Base-by-base conservation (phyloP, 345 rosid species). In the Citrus sp. region DNA sequence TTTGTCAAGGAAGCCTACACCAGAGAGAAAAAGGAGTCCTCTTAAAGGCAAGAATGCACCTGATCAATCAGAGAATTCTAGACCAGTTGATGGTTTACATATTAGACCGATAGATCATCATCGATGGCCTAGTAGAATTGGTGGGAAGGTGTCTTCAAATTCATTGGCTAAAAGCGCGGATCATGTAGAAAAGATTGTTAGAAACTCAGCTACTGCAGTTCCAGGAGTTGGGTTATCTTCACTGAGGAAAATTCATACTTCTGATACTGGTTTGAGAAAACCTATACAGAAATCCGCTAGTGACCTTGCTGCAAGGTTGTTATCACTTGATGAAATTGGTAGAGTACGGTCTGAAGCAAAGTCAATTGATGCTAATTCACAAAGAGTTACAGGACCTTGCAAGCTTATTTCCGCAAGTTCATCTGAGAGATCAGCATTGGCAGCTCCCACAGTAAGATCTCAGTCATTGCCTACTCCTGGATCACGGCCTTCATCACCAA, bases 1-100 rank as follows among this genome's bases (percentile, higher is more conserved):
- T 60, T 12, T 87, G 59, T 85, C 88, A 63, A 85, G 92, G 75
- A 93, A 95, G 88, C 84, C 95, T 78, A 88, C 87, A 25, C 95
- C 93, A 21, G 99, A 92, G 88, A 92, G 95, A 78, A 94, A 88
- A 72, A 84, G 86, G 80, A 96, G 91, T 86, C 98, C 98, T 51
- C 84, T 92, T 61, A 91, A 86, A 82, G 97, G 99, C 74, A 96
- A 91, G 84, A 90, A 83, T 82, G 87, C 88, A 30, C 88, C 92
- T 78, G 93, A 92, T 84, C 97, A 89, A 80, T 90, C 93, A 10
- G 98, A 96, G 91, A 96, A 96, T 84, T 91, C 98, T 46, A 96
- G 90, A 86, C 99, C 98, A 51, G 80, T 81, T 70, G 95, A 93
- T 86, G 81, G 90, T 80, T 79, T 86, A 37, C 94, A 87, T 80